phyloP scores from a whole-genome alignment of 2,329 filamentous ascomycete genomes.

The Pseudocercospora pini-densiflorae region DNA sequence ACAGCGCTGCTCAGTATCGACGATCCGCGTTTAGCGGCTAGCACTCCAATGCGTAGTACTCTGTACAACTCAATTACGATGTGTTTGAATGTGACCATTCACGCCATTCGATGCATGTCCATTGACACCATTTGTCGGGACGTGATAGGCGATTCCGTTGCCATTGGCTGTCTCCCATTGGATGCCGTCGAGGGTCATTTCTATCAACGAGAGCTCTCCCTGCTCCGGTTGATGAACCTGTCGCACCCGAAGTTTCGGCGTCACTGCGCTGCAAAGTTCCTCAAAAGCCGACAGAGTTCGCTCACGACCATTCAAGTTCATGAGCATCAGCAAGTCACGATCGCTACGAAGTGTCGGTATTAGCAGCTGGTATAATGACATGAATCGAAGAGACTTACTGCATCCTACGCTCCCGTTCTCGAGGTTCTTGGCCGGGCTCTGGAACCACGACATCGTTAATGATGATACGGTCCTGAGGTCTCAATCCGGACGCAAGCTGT shows the following conservation, averaged over 20 bases:
- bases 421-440: constrained; percentile 23
- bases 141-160: background rate
- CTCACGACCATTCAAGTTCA: constrained; percentile 32
- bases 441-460: constrained; percentile 32
- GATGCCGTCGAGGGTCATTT: constrained; percentile 21
- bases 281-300: constrained; percentile 28
- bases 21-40: background rate
- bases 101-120: constrained; percentile 5
- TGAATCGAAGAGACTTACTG: constrained; percentile 17
- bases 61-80: too few relatives aligned
- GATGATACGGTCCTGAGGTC: constrained; percentile 28
- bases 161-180: background rate
- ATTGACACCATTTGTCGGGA: constrained; percentile 10
- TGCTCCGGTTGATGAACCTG: constrained; percentile 24
- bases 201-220: constrained; percentile 29
- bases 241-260: constrained; percentile 24
- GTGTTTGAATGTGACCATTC: background rate
- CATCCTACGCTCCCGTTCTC: constrained; percentile 28
- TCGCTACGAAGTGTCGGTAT: constrained; percentile 7
- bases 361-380: background rate
- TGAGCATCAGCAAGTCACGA: constrained; percentile 32
- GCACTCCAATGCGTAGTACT: too few relatives aligned
- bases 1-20: too few relatives aligned
- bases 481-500: constrained; percentile 20
- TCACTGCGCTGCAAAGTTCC: constrained; percentile 23